Evolutionary conservation across 164 flowering plant genomes (phyloP), one percentile per base, ranked within the genome.

Genomic region (Piper betle): DNA sequence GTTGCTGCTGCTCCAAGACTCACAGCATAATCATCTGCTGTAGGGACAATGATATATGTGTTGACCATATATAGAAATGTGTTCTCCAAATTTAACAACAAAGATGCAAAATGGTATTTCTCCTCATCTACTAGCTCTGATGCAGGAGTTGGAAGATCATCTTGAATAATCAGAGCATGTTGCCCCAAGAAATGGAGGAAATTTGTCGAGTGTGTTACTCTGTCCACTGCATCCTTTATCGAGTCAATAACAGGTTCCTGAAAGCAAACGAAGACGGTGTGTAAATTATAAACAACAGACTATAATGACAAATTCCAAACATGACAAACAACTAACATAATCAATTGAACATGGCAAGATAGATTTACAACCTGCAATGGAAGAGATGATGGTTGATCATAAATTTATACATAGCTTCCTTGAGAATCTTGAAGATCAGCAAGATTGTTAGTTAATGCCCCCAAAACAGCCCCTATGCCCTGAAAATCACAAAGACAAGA

Each of bases 1-100:
- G 83, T 80, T 59, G 83, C 79, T 20, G 86, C 80, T 46, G 83
- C 86, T 73, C 86, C 86, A 65, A 82, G 83, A 55, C 79, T 80
- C 64, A 78, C 18, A 6, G 86, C 71, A 64, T 82, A 82, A 66
- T 74, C 43, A 52, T 82, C 86, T 16, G 86, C 86, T 18, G 83
- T 82, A 50, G 86, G 86, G 33, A 82, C 86, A 58, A 82, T 66
- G 15, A 82, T 80, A 60, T 82, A 82, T 0, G 86, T 76, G 55
- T 82, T 82, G 53, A 78, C 83, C 83, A 82, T 82, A 70, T 82
- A 82, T 39, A 82, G 74, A 61, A 80, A 82, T 55, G 86, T 73
- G 65, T 78, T 82, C n/a, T 61, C 76, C 64, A 82, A 72, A 79
- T 82, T 82, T 71, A 82, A 69, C 13, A 78, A 57, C 58, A 82